A percentile compares a stretch with the other conserved stretches of the same genome.
Evolutionary conservation across 2,329 filamentous ascomycete species (phyloP).

Genomic region (Bipolaris cookei): DNA sequence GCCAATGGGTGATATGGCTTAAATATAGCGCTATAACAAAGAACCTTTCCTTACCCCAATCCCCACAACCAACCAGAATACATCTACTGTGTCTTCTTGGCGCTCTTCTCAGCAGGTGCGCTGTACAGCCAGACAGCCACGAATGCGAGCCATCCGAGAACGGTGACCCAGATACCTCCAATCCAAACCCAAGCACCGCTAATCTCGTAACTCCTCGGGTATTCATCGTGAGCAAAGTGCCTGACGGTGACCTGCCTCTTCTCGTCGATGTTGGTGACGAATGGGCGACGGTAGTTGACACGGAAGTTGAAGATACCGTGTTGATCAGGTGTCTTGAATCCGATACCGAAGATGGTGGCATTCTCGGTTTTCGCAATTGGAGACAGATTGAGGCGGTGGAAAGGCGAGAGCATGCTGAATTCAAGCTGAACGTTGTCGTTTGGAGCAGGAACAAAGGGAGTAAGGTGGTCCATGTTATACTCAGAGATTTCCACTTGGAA

Average conservation of each 20-base stretch:
- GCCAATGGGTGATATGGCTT: constrained; percentile 13
- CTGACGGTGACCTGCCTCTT: constrained; percentile 94
- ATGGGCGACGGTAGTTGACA: constrained; percentile 95
- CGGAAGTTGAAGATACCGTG: constrained; percentile 99
- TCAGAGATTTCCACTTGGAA: constrained; percentile 91
- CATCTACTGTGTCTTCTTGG: constrained; percentile 57
- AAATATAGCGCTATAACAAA: constrained; percentile 6
- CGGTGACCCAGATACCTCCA: constrained; percentile 81
- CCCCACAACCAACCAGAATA: neutral
- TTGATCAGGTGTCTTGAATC: constrained; percentile 89
- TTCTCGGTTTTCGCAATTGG: constrained; percentile 65
- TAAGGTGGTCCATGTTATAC: constrained; percentile 75
- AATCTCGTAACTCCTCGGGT: constrained; percentile 88
- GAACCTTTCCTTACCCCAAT: neutral
- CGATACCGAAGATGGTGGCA: constrained; percentile 73
- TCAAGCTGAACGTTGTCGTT: constrained; percentile 87
- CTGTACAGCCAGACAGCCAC: constrained; percentile 87
- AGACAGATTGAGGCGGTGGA: constrained; percentile 81
- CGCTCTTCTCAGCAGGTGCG: constrained; percentile 61
- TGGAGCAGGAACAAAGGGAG: constrained; percentile 72
- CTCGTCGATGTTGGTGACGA: constrained; percentile 87
- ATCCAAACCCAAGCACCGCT: constrained; percentile 95
- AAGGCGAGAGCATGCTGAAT: constrained; percentile 98
- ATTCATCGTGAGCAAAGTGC: constrained; percentile 97
- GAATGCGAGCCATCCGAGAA: constrained; percentile 84